Base-by-base conservation (phyloP, 2,329 filamentous ascomycete species). In the Cladosporium sp. region DNA sequence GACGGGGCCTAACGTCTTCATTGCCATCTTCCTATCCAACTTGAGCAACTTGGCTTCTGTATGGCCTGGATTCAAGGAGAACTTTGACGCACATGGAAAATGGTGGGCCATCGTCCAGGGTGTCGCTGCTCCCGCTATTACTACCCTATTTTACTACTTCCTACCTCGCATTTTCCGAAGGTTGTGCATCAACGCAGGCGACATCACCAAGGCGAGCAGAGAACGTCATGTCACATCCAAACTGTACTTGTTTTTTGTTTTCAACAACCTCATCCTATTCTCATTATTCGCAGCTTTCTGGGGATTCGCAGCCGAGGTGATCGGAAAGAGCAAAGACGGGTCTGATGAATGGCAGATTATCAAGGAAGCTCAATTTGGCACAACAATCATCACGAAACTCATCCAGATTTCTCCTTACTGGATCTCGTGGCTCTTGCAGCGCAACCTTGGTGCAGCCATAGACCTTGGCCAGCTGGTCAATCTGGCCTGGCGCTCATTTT, bases 211-310 rank as follows among this genome's bases (percentile, higher is more conserved):
- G 76, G 96, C 90, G 0, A 90, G 90, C 25, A 86, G 94, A 57
- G 94, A 99, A 72, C 84, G 91, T 30, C 93, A 97, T 73, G 94
- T 99, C 55, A 82, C 94, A 60, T 87, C 85, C 63, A 95, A 96
- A 74, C 82, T 99, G 2, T 99, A 95, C 75, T 84, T 89, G 17
- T 99, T 99, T 78, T 99, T 99, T 74, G 84, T 97, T 55, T 92
- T 99, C 80, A 99, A 99, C 82, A 97, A 97, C 70, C 75, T 99
- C 58, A 79, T 99, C 65, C 87, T 97, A 59, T 97, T 97, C 74
- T 97, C 92, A 11, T 79, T 96, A 14, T 97, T 97, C 74, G 90
- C 89, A 45, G 86, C 90, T 1, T 76, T 92, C 15, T 97, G 90
- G 85, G 78, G 79, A 1, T 92, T 92, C 67, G 78, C 92, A 8